phyloP scores from a whole-genome alignment of 73 alveolate genomes.

The Paramecium sexaurelia region DNA sequence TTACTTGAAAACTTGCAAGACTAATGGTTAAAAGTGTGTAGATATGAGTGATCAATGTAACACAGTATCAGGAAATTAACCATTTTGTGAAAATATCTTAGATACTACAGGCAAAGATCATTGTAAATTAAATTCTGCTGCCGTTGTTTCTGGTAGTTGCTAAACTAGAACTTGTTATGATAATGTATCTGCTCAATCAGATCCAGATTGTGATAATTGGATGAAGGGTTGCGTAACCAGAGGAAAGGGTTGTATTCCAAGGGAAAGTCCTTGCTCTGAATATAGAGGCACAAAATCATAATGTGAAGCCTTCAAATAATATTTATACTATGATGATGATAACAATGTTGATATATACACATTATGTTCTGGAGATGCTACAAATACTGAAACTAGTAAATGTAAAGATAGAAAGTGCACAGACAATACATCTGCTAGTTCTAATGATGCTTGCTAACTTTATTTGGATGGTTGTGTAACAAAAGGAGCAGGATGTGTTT shows the following conservation, averaged over 20 bases:
- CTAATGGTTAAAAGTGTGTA: neutral
- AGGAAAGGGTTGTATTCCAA: constrained; percentile 42
- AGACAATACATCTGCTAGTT: neutral
- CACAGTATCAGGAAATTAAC: neutral
- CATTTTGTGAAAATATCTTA: neutral
- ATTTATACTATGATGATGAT: neutral
- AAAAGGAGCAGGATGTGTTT: constrained; percentile 40
- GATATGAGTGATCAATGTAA: neutral
- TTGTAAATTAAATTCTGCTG: neutral
- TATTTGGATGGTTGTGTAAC: constrained; percentile 15
- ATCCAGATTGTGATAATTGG: neutral
- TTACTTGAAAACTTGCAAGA: constrained; percentile 1
- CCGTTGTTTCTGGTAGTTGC: neutral
- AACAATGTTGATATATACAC: neutral
- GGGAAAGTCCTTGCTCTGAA: neutral
- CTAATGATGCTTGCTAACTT: neutral
- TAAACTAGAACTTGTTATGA: neutral
- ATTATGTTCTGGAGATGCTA: neutral
- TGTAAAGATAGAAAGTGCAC: constrained; percentile 9
- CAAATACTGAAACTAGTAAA: neutral
- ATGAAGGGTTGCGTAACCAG: neutral
- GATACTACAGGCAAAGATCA: neutral
- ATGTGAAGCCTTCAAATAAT: constrained; percentile 1
- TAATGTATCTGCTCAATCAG: neutral
- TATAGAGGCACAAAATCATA: neutral